These are phyloP conservation scores for Dactylellina drechsleri DNA, from an alignment of 2,329 filamentous ascomycete species.

Conservation along the genomic window DNA sequence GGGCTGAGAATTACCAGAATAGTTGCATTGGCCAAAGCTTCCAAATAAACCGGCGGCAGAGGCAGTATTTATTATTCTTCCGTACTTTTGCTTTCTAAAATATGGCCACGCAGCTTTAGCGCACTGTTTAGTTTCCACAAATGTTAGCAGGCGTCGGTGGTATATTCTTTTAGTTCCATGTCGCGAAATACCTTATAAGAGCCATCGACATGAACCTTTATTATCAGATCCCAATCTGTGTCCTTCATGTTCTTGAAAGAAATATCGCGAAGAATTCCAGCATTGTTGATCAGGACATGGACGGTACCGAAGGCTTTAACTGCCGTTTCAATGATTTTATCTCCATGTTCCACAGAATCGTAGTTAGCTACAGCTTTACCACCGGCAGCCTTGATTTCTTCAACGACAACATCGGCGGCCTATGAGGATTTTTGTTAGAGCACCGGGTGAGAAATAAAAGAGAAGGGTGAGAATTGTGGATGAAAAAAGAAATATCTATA, in stretches of 20 bases:
- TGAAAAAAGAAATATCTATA: too few species aligned
- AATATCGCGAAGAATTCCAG: slow-evolving; percentile 91
- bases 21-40: slow-evolving; percentile 95
- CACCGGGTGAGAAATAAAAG: too few species aligned
- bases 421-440: slow-evolving; percentile 60
- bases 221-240: slow-evolving; percentile 93
- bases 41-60: slow-evolving; percentile 97
- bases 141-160: slow-evolving; percentile 52
- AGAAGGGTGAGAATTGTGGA: not conserved
- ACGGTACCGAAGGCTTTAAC: slow-evolving; percentile 84
- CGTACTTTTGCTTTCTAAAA: slow-evolving; percentile 99
- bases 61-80: slow-evolving; percentile 93
- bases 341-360: slow-evolving; percentile 90
- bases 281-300: slow-evolving; percentile 97
- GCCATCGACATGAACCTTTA: slow-evolving; percentile 89
- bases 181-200: slow-evolving; percentile 76
- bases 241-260: slow-evolving; percentile 99
- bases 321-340: slow-evolving; percentile 90
- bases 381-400: slow-evolving; percentile 84
- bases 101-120: slow-evolving; percentile 93
- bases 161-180: not conserved
- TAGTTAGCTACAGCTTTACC: slow-evolving; percentile 98
- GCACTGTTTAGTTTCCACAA: slow-evolving; percentile 66
- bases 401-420: slow-evolving; percentile 83
- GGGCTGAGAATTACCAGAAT: slow-evolving; percentile 71